Evolutionary conservation across 2,329 filamentous ascomycete genomes (phyloP), one percentile per base, ranked within the genome.

Genomic region (Raffaelea arxii): DNA sequence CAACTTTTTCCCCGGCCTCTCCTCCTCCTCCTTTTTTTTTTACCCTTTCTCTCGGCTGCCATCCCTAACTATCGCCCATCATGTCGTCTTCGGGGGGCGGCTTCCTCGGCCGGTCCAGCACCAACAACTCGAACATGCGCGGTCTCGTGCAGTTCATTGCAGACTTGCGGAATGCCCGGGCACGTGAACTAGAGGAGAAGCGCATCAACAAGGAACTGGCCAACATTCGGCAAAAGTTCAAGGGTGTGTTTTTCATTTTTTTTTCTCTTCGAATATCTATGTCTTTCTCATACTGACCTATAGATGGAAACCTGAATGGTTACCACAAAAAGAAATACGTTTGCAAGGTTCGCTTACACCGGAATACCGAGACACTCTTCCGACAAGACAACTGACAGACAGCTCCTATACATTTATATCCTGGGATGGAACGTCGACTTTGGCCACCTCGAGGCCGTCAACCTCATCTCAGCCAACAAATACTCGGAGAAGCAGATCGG

Each of bases 311-410:
- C 61, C 72, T 98, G 49, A 95, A 84, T 62, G 94, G 92, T 55
- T 98, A 98, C 63, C 89, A 96, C 73, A 96, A 94, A 75, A 98
- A 98, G 78, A 98, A 98, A 85, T 98, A 98, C 64, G 92, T 98
- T 55, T 98, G 92, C 86, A 98, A 98, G 73, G 77, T 80, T 68
- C 46, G 62, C 19, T 18, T 16, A n/a, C 32, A 10, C 44, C 21
- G 30, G 4, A 19, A 4, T 4, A 16, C 4, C 5, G 11, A 35
- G n/a, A 27, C 12, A 21, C 6, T n/a, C 19, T 18, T 23, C 37
- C 41, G 19, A 21, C 36, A 21, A 10, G 35, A 2, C 35, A 9
- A 47, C 46, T 41, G 19, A 47, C 22, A 30, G 45, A 39, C 46
- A 78, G 81, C 80, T 98, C 56, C 75, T 98, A 51, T 98, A 98